Conservation (phyloP, 2,329 filamentous ascomycete genomes). For the Ceratocystiopsis brevicomis region DNA sequence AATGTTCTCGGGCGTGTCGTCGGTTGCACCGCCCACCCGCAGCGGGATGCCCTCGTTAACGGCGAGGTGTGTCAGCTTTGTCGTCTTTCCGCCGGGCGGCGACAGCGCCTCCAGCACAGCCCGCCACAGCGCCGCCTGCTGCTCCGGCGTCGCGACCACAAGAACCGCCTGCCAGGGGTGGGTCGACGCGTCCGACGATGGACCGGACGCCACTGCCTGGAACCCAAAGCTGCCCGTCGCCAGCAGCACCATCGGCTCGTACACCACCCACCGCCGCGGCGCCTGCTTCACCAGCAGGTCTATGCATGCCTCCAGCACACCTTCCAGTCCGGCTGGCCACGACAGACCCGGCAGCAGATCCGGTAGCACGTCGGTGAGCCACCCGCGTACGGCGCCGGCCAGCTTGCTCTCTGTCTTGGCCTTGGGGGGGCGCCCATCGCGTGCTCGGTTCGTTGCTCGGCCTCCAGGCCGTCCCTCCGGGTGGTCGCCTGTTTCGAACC, state of each 20-base stretch:
- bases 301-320: not conserved
- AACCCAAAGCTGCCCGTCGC: slow-evolving; percentile 36
- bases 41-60: slow-evolving; percentile 43
- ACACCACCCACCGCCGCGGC: slow-evolving; percentile 40
- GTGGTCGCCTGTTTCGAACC: too few relatives aligned
- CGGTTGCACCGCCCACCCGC: slow-evolving; percentile 10
- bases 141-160: slow-evolving; percentile 8
- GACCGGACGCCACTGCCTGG: not conserved
- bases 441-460: too few relatives aligned
- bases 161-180: slow-evolving; percentile 22
- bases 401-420: slow-evolving; percentile 19
- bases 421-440: slow-evolving; percentile 3
- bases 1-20: slow-evolving; percentile 36
- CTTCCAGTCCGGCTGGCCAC: slow-evolving; percentile 1
- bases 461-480: too few relatives aligned
- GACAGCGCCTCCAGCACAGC: slow-evolving; percentile 29
- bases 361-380: slow-evolving; percentile 12
- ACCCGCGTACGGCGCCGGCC: slow-evolving; percentile 17
- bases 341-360: not conserved
- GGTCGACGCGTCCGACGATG: not conserved
- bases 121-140: slow-evolving; percentile 24
- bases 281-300: slow-evolving; percentile 19
- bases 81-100: slow-evolving; percentile 13
- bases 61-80: slow-evolving; percentile 34
- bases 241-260: slow-evolving; percentile 41